These are phyloP conservation scores for Stephanodiscus triporus DNA, from an alignment of 108 stramenopile species.

Conservation along the genomic window DNA sequence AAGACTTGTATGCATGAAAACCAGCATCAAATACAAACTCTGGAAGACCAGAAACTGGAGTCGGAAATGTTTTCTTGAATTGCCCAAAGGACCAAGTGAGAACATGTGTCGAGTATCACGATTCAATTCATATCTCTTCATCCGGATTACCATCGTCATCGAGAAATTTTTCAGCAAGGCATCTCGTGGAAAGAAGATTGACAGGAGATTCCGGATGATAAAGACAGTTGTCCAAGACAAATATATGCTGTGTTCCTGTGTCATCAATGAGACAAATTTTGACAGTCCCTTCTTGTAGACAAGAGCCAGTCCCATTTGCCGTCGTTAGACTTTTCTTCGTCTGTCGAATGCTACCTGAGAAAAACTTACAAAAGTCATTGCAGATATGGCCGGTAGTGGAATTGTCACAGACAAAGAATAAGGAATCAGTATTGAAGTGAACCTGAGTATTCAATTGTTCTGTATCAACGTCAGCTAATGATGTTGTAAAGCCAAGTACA, in stretches of 20 bases:
- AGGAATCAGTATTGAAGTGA: background rate
- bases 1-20: background rate
- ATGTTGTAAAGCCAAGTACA: background rate
- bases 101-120: background rate
- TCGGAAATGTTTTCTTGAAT: background rate
- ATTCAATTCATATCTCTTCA: background rate
- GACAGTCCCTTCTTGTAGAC: background rate
- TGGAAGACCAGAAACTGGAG: background rate
- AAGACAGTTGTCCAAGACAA: background rate
- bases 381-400: background rate
- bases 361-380: background rate
- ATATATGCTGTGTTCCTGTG: background rate
- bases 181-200: background rate
- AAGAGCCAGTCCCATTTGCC: background rate
- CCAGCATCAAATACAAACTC: background rate
- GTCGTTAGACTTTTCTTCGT: background rate
- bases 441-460: background rate
- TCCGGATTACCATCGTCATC: background rate
- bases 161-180: background rate
- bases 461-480: background rate
- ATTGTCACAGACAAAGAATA: constrained; percentile 1
- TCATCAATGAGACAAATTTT: background rate
- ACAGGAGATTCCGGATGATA: background rate
- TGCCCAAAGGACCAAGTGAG: constrained; percentile 1
- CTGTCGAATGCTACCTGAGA: background rate